phyloP scores from a whole-genome alignment of 371 early-diverging fungal species.

The Mortierella polycephala region DNA sequence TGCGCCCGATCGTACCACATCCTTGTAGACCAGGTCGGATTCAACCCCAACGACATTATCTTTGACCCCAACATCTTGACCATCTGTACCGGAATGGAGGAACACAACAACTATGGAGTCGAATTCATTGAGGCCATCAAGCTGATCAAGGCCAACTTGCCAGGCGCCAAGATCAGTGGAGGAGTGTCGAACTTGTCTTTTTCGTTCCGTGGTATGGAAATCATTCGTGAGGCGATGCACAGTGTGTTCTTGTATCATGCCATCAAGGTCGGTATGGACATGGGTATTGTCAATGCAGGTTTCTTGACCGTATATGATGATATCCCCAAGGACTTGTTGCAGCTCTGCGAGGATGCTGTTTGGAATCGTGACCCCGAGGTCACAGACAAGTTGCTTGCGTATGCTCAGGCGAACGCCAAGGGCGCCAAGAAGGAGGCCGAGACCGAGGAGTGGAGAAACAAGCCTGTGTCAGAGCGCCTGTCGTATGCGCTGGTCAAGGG shows the following conservation, averaged over 20 bases:
- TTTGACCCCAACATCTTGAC: conserved; percentile 97
- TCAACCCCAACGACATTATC: conserved; percentile 92
- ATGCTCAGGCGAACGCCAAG: conserved; percentile 86
- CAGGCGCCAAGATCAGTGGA: conserved; percentile 91
- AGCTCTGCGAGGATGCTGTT: conserved; percentile 91
- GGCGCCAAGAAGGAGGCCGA: conserved; percentile 78
- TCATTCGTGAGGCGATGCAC: conserved; percentile 94
- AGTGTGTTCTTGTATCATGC: conserved; percentile 93
- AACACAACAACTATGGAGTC: conserved; percentile 95
- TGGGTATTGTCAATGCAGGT: conserved; percentile 97
- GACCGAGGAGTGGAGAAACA: conserved; percentile 87
- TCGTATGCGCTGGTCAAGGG: conserved; percentile 90
- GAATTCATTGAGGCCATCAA: conserved; percentile 88
- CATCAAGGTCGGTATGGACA: conserved; percentile 92
- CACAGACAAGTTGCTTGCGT: conserved; percentile 90
- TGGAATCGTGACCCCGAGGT: conserved; percentile 91
- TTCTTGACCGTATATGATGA: conserved; percentile 94
- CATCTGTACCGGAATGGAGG: conserved; percentile 96
- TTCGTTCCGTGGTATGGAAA: conserved; percentile 94
- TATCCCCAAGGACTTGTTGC: conserved; percentile 89
- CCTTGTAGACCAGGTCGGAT: conserved; percentile 84
- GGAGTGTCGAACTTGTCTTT: conserved; percentile 96
- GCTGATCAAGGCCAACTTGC: conserved; percentile 80
- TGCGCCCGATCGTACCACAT: conserved; percentile 92
- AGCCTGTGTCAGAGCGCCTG: conserved; percentile 80